Evolutionary conservation across 2,329 filamentous ascomycete genomes (phyloP), one percentile per base, ranked within the genome.

Genomic region (Tolypocladium cylindrosporum): DNA sequence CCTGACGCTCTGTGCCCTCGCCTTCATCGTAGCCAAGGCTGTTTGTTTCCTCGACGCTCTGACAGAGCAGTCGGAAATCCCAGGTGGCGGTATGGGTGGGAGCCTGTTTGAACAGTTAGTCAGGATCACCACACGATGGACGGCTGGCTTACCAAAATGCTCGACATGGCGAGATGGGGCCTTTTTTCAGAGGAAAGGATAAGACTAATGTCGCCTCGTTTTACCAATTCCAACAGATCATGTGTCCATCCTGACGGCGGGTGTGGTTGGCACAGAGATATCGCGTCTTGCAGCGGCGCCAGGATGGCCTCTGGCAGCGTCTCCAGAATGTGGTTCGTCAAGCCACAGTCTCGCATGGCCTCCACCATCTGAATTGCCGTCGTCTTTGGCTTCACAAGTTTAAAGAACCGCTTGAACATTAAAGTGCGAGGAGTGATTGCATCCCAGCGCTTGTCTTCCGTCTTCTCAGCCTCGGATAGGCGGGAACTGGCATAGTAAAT

Each of bases 261-360:
- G 60, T 85, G 83, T n/a, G 85, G 82, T 69, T 96, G 92, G 63
- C 90, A 96, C 61, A 85, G 81, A n/a, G 87, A 83, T 45, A 97
- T 91, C 6, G 88, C 86, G 73, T 97, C 92, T 68, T 88, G 87
- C 16, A 97, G 77, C 0, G 90, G 88, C 2, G 87, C 83, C 57
- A 89, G 81, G n/a, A 97, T 79, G 34, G 90, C 86, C 71, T 96
- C 91, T 1, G 94, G 93, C 1, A 97, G 76, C 0, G 89, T 91
- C 61, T 96, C 90, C 19, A 97, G 79, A 54, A 92, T 75, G 31
- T 81, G 77, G 11, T 74, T 72, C 8, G 81, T 85, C 53, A 96
- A 83, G 0, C 87, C 86, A 60, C 86, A 86, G 50, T 83, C 77
- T 59, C 87, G 79, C 74, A 97, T 86, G 31, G 87, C 79, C 67